Percentiles rank a stretch among this genome's conserved stretches.
Evolutionary conservation across 176 grass and related monocot species (phyloP).

Genomic region (Thinopyrum elongatum): DNA sequence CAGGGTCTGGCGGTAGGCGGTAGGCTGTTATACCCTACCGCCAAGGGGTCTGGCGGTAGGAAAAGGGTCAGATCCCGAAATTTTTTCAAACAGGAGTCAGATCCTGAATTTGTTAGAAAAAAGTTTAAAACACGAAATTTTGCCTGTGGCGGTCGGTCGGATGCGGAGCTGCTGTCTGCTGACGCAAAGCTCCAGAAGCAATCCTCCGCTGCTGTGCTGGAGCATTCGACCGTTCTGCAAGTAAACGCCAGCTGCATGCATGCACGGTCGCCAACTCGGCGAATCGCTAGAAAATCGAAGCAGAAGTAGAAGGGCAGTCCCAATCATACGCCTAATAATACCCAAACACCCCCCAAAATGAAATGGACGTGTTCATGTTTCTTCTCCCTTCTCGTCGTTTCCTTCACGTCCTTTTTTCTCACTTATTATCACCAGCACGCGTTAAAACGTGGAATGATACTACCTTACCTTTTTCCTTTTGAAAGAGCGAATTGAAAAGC

Average conservation of each 20-base stretch:
- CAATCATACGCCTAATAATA: conserved; percentile 35
- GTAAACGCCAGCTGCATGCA: background rate
- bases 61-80: no score
- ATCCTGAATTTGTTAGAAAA: no score
- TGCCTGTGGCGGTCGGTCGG: background rate
- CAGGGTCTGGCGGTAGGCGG: no score
- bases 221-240: conserved; percentile 25
- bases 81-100: no score
- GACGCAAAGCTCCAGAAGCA: conserved; percentile 4
- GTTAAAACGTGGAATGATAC: no score
- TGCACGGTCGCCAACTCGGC: background rate
- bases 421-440: no score
- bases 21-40: no score
- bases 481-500: no score
- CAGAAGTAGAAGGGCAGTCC: background rate
- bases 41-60: no score
- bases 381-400: background rate
- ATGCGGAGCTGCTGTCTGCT: background rate
- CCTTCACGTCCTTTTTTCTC: background rate
- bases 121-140: no score
- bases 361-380: background rate
- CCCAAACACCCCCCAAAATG: background rate
- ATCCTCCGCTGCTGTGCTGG: background rate
- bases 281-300: no score
- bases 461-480: no score